Evolutionary conservation across 805 yeast genomes (phyloP).

Genomic region (Candida michaelii): DNA sequence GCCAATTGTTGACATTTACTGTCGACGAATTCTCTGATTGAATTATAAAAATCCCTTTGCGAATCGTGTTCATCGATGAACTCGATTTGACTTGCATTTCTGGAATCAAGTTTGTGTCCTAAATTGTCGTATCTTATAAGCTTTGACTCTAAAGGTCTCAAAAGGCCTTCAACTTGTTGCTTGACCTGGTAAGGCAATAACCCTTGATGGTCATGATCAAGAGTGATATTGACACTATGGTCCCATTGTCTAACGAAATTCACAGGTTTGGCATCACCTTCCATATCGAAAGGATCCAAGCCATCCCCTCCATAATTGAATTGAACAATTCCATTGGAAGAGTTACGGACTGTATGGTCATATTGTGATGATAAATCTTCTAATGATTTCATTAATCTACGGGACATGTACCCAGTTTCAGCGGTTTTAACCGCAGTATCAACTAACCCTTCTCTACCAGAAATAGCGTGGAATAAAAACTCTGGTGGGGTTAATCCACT

Average conservation of each 20-base stretch:
- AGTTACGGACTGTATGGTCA: slow-evolving; percentile 92
- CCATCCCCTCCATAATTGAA: slow-evolving; percentile 99
- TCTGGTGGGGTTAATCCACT: slow-evolving; percentile 96
- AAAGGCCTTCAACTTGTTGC: slow-evolving; percentile 51
- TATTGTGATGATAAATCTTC: slow-evolving; percentile 94
- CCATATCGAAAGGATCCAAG: slow-evolving; percentile 97
- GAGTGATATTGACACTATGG: slow-evolving; percentile 78
- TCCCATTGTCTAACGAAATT: slow-evolving; percentile 94
- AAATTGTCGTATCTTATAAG: slow-evolving; percentile 71
- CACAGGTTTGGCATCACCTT: slow-evolving; percentile 96
- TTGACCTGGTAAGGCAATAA: slow-evolving; percentile 71
- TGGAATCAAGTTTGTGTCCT: slow-evolving; percentile 52
- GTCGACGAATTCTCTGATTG: slow-evolving; percentile 63
- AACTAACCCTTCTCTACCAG: slow-evolving; percentile 99
- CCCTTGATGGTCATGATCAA: slow-evolving; percentile 50
- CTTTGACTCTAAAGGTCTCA: slow-evolving; percentile 59
- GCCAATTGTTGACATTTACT: slow-evolving; percentile 61
- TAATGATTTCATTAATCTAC: slow-evolving; percentile 95
- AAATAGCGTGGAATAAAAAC: slow-evolving; percentile 95
- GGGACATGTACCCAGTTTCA: slow-evolving; percentile 97
- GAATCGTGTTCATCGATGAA: slow-evolving; percentile 84
- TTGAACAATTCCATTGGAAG: slow-evolving; percentile 94
- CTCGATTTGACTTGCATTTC: slow-evolving; percentile 49
- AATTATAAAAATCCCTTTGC: slow-evolving; percentile 77
- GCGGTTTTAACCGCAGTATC: slow-evolving; percentile 99